phyloP scores from a whole-genome alignment of 495 filamentous ascomycete genomes.

The Neurospora terricola region DNA sequence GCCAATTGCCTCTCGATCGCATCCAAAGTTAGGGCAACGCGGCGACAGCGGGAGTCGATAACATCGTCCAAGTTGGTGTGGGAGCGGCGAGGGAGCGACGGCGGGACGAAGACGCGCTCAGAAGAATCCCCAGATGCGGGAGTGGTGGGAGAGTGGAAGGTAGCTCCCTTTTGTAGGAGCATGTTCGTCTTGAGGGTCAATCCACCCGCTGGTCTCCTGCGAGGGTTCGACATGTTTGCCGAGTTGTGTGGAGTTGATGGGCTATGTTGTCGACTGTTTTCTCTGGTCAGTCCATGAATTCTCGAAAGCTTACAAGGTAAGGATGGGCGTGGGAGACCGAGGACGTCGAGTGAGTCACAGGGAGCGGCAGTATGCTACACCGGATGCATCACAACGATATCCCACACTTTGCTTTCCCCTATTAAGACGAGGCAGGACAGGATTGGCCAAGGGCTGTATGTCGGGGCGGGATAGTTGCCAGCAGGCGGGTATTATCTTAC shows the following conservation, averaged over 20 bases:
- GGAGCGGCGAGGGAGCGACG: constrained; percentile 47
- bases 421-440: constrained; percentile 1
- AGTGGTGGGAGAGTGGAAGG: constrained; percentile 47
- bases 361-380: constrained; percentile 5
- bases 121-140: constrained; percentile 27
- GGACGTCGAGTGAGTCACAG: constrained; percentile 22
- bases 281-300: constrained; percentile 16
- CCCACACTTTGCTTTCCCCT: not conserved
- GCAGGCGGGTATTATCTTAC: constrained; percentile 5
- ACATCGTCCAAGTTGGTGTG: constrained; percentile 54
- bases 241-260: constrained; percentile 23
- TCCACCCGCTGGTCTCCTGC: constrained; percentile 35
- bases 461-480: not conserved
- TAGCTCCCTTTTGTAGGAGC: constrained; percentile 51
- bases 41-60: constrained; percentile 44
- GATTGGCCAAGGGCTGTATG: constrained; percentile 15
- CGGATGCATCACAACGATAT: constrained; percentile 8
- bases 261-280: constrained; percentile 16
- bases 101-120: constrained; percentile 37
- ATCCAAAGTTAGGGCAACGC: constrained; percentile 38
- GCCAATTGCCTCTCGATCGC: constrained; percentile 41
- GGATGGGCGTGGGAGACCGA: constrained; percentile 8
- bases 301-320: constrained; percentile 14
- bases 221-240: constrained; percentile 42
- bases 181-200: constrained; percentile 42